Conservation (phyloP, 495 filamentous ascomycete species). For the Patellaria atrata region DNA sequence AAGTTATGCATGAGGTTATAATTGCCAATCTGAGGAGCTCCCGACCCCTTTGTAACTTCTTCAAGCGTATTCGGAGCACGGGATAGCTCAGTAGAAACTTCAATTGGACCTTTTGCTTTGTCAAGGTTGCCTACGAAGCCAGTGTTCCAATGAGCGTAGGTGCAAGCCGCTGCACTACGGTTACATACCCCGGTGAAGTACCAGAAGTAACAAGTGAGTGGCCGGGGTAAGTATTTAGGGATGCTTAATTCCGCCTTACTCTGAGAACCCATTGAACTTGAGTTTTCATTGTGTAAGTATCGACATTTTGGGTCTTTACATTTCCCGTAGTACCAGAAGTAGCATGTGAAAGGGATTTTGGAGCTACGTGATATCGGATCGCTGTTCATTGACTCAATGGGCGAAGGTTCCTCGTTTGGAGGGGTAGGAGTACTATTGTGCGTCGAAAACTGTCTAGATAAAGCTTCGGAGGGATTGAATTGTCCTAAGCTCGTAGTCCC, state of each 20-base stretch:
- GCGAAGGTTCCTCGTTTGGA: neutral
- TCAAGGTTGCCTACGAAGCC: neutral
- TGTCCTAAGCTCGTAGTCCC: neutral
- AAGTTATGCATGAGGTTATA: neutral
- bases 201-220: conserved; percentile 12
- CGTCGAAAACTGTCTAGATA: conserved; percentile 8
- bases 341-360: conserved; percentile 17
- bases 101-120: neutral
- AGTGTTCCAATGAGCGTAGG: no score
- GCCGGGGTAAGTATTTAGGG: conserved; percentile 6
- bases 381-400: neutral
- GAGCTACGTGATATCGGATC: neutral
- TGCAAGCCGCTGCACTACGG: conserved; percentile 1
- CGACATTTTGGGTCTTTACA: conserved; percentile 11
- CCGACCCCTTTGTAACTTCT: neutral
- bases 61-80: neutral
- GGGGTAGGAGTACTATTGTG: neutral
- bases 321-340: conserved; percentile 8
- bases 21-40: neutral
- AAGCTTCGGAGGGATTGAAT: neutral
- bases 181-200: neutral
- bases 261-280: neutral
- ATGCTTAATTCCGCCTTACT: conserved; percentile 7
- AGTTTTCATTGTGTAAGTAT: conserved; percentile 13
- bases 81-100: neutral